These are phyloP conservation scores for Aspergillus baeticus DNA, from an alignment of 495 filamentous ascomycete genomes.

Conservation along the genomic window DNA sequence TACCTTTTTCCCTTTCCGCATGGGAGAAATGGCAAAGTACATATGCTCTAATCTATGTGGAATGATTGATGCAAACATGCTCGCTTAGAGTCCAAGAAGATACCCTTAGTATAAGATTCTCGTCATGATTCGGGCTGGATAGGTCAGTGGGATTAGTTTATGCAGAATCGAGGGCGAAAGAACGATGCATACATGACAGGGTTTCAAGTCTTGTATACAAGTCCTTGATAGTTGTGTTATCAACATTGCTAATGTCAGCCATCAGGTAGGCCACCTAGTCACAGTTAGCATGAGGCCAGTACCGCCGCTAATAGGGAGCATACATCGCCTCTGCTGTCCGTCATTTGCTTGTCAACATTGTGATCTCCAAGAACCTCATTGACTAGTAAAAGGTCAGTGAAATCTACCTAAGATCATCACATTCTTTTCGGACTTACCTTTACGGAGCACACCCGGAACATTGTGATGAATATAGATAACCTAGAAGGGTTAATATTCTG, in stretches of 20 bases:
- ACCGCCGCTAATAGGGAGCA: constrained; percentile 16
- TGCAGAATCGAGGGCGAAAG: background rate
- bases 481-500: constrained; percentile 34
- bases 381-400: constrained; percentile 46
- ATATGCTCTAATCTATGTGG: constrained; percentile 10
- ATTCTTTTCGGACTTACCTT: constrained; percentile 49
- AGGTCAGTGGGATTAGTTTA: constrained; percentile 2
- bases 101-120: constrained; percentile 75
- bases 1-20: background rate
- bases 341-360: constrained; percentile 98
- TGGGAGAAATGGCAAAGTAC: background rate
- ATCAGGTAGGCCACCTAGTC: constrained; percentile 85
- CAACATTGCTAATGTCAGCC: constrained; percentile 92
- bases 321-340: constrained; percentile 89
- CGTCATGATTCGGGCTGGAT: constrained; percentile 76
- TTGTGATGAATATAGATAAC: constrained; percentile 96
- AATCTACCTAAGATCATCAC: background rate
- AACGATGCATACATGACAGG: constrained; percentile 62
- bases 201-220: constrained; percentile 79
- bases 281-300: constrained; percentile 14
- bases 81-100: background rate
- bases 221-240: constrained; percentile 75
- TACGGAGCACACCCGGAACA: constrained; percentile 88
- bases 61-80: background rate
- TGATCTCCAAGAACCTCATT: constrained; percentile 92